These are phyloP conservation scores for Parietaria judaica DNA, from an alignment of 306 rosid species.

Conservation along the genomic window DNA sequence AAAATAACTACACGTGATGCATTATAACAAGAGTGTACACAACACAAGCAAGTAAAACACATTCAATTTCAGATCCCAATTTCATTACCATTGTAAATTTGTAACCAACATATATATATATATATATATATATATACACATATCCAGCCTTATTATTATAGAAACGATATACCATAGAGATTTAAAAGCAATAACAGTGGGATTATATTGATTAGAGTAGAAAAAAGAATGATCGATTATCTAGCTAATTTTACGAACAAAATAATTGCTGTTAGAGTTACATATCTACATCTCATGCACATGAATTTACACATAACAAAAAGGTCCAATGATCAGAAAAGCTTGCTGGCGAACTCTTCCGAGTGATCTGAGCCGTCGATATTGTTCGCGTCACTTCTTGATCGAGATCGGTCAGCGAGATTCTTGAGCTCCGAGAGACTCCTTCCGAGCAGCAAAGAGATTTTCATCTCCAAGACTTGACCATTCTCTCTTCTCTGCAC, in stretches of 20 bases:
- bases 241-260: neutral
- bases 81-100: too few species aligned
- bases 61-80: too few species aligned
- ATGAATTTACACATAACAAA: slow-evolving; percentile 16
- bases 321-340: slow-evolving; percentile 33
- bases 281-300: neutral
- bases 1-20: too few species aligned
- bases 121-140: too few species aligned
- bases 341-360: slow-evolving; percentile 61
- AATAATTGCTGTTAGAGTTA: slow-evolving; percentile 4
- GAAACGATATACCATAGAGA: too few species aligned
- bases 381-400: slow-evolving; percentile 3
- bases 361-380: neutral
- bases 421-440: slow-evolving; percentile 50
- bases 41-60: too few species aligned
- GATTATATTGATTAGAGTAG: neutral
- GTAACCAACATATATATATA: too few species aligned
- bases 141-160: too few species aligned
- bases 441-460: slow-evolving; percentile 61
- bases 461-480: slow-evolving; percentile 43
- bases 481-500: slow-evolving; percentile 57
- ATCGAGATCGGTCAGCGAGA: slow-evolving; percentile 21
- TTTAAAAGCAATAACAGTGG: too few species aligned
- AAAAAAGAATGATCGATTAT: neutral
- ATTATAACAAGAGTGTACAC: too few species aligned